Evolutionary conservation across 2,329 filamentous ascomycete species (phyloP).

Genomic region (Aspergillus hortae): DNA sequence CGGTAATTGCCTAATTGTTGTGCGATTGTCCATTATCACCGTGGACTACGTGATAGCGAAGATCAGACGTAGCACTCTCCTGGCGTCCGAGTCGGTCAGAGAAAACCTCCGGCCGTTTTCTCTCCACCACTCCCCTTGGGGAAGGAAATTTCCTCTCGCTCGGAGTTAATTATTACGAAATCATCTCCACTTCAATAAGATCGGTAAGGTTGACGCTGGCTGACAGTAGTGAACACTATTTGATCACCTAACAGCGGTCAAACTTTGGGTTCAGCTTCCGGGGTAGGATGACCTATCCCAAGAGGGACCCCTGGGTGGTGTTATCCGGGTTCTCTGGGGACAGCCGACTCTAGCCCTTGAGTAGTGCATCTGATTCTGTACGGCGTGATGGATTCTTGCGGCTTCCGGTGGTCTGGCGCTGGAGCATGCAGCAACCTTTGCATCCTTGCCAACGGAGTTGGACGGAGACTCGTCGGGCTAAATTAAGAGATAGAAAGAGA

Average conservation of each 20-base stretch:
- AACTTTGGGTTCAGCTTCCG: constrained; percentile 13
- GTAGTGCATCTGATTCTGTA: constrained; percentile 8
- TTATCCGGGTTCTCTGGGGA: constrained; percentile 8
- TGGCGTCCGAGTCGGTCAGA: neutral
- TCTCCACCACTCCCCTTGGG: neutral
- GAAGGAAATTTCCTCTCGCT: no score
- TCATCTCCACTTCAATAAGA: constrained; percentile 4
- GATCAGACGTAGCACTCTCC: neutral
- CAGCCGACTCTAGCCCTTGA: constrained; percentile 1
- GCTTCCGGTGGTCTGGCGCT: neutral
- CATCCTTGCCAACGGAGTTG: neutral
- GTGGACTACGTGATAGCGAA: neutral
- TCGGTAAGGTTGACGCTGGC: constrained; percentile 10
- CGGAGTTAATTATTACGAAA: neutral
- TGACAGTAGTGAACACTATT: neutral
- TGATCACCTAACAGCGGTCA: constrained; percentile 6
- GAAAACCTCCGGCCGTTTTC: neutral
- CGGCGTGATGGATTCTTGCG: constrained; percentile 9
- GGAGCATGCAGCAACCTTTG: neutral
- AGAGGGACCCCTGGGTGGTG: constrained; percentile 11
- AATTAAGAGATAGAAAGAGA: constrained; percentile 1
- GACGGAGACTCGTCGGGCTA: neutral
- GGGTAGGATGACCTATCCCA: constrained; percentile 9
- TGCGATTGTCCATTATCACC: constrained; percentile 7
- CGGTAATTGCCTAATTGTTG: constrained; percentile 13